Base-by-base conservation (phyloP, 2,329 filamentous ascomycete species). In the Verticillium dahliae region DNA sequence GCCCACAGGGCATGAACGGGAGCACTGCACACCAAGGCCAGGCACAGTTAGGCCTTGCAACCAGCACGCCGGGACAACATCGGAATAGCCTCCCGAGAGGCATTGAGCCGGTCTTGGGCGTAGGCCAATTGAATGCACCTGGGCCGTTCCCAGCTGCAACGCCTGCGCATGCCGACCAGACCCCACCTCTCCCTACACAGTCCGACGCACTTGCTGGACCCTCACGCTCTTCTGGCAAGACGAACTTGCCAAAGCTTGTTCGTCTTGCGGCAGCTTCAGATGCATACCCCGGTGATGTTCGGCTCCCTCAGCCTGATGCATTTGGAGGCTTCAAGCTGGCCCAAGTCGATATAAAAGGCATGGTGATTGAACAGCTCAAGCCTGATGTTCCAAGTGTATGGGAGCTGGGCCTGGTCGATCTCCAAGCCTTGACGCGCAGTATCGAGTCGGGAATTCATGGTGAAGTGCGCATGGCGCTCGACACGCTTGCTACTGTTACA, bases 401-500 rank as follows among this genome's bases (percentile, higher is more conserved):
- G 27, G 93, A 98, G 68, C 81, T 98, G 59, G 95, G 94, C 9
- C 84, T 92, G 22, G 90, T 98, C 65, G 94, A 99, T 70, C 89
- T 98, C 34, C 89, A 93, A 67, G 92, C 94, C 22, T 81, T 99
- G 50, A 97, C 89, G 0, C 90, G 92, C 79, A 92, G 92, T 69
- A 79, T 99, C 41, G 92, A 97, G 71, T 96, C 90, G 60, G 94
- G 94, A 1, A 90, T 98, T 54, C 89, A 92, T 68, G 88, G 87
- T 5, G 95, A 99, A 75, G 89, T 97, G n/a, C 87, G 94, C 10
- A 77, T 97, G 64, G 94, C 94, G 2, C 79, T 99, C 55, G 95
- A 98, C 73, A 91, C 90, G 0, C 79, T 99, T 39, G 87, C 87
- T 10, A 86, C 85, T 22, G 81, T 95, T 13, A 80, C 81, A 2